These are phyloP conservation scores for Metahyphopichia silvanorum DNA, from an alignment of 805 yeast genomes.

Conservation along the genomic window DNA sequence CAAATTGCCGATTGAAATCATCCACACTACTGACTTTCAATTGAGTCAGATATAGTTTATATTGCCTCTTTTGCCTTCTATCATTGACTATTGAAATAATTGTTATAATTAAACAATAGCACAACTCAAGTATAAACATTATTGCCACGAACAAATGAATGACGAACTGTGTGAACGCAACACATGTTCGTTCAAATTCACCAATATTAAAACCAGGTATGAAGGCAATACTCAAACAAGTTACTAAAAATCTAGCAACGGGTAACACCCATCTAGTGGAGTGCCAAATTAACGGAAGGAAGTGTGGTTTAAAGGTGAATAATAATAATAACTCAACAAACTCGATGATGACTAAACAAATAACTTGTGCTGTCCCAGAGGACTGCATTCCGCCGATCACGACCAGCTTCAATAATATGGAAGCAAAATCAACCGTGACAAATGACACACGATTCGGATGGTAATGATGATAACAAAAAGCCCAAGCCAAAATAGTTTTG, in stretches of 20 bases:
- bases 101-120: slow-evolving; percentile 26
- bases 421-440: slow-evolving; percentile 32
- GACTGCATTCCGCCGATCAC: slow-evolving; percentile 44
- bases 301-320: slow-evolving; percentile 25
- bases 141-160: slow-evolving; percentile 35
- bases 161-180: slow-evolving; percentile 42
- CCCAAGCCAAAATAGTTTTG: slow-evolving; percentile 45
- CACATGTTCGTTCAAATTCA: slow-evolving; percentile 38
- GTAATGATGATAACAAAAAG: slow-evolving; percentile 40
- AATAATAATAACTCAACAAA: slow-evolving; percentile 19
- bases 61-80: slow-evolving; percentile 5
- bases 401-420: slow-evolving; percentile 32
- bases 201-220: slow-evolving; percentile 29
- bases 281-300: slow-evolving; percentile 21
- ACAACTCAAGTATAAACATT: slow-evolving; percentile 24
- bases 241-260: slow-evolving; percentile 34
- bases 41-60: slow-evolving; percentile 2
- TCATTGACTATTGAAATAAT: slow-evolving; percentile 16
- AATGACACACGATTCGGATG: slow-evolving; percentile 40
- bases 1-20: slow-evolving; percentile 22
- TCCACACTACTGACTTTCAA: slow-evolving; percentile 9
- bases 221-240: slow-evolving; percentile 43
- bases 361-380: slow-evolving; percentile 44
- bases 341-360: slow-evolving; percentile 34
- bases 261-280: slow-evolving; percentile 33